These are phyloP conservation scores for Tylopilus sp. DNA, from an alignment of 768 basidiomycete species.

Conservation along the genomic window DNA sequence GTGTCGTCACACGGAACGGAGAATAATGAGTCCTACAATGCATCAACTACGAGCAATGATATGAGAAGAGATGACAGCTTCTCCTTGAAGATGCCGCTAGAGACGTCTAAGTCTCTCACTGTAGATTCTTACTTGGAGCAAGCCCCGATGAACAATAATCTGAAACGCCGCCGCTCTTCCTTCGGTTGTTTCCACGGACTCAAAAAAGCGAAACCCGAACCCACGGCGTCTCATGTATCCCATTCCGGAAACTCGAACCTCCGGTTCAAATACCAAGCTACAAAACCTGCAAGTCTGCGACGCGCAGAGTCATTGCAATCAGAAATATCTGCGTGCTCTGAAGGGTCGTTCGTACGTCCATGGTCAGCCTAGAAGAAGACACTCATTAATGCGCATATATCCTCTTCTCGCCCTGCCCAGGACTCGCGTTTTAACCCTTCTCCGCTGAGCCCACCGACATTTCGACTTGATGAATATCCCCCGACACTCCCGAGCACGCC, in stretches of 20 bases:
- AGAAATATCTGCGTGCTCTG: conserved; percentile 15
- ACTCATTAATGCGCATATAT: conserved; percentile 6
- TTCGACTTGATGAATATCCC: conserved; percentile 2
- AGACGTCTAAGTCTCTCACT: neutral
- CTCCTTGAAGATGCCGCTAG: neutral
- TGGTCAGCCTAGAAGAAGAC: neutral
- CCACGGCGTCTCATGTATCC: neutral
- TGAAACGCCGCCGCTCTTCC: conserved; percentile 18
- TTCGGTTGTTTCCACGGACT: neutral
- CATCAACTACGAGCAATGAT: neutral
- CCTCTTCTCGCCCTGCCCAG: conserved; percentile 6
- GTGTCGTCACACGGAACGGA: neutral
- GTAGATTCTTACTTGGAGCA: neutral
- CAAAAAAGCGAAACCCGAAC: conserved; percentile 22
- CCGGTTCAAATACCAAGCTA: conserved; percentile 22
- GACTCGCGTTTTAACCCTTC: conserved; percentile 4
- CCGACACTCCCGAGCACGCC: conserved; percentile 28
- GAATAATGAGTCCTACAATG: neutral
- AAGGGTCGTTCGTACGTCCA: conserved; percentile 7
- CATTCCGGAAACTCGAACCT: neutral
- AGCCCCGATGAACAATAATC: neutral
- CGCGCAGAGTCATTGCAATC: conserved; percentile 40
- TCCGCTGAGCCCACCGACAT: conserved; percentile 1
- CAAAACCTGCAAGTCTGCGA: conserved; percentile 39
- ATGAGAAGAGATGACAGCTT: neutral